phyloP scores from a whole-genome alignment of 2,329 filamentous ascomycete genomes.

The Fusarium tanahbumbuense region DNA sequence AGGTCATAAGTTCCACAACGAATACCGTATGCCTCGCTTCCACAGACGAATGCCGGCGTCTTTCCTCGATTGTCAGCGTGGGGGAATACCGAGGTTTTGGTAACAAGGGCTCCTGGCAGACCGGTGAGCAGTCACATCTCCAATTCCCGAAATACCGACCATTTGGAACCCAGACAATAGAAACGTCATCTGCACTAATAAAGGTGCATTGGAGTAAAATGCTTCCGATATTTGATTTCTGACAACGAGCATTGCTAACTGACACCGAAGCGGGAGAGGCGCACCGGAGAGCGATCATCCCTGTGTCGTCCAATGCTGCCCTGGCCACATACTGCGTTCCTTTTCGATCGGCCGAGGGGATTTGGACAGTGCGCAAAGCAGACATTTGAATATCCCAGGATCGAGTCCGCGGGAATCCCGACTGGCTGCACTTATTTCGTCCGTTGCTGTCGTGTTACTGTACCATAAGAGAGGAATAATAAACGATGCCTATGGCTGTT shows the following conservation, averaged over 20 bases:
- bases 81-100: conserved; percentile 36
- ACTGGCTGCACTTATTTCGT: conserved; percentile 22
- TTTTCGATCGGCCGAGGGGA: conserved; percentile 1
- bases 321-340: not conserved
- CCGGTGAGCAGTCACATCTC: conserved; percentile 42
- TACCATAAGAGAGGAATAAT: conserved; percentile 3
- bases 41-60: conserved; percentile 17
- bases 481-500: conserved; percentile 1
- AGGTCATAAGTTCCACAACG: not conserved
- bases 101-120: conserved; percentile 39
- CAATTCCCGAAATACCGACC: conserved; percentile 29
- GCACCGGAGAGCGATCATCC: conserved; percentile 9
- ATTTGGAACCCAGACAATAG: conserved; percentile 21
- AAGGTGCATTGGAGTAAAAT: conserved; percentile 7
- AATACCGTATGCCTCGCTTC: conserved; percentile 9
- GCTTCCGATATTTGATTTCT: conserved; percentile 27
- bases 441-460: conserved; percentile 23
- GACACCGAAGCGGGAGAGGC: conserved; percentile 21
- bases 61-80: conserved; percentile 27
- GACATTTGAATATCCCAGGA: conserved; percentile 6
- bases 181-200: conserved; percentile 27
- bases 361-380: conserved; percentile 11
- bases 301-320: conserved; percentile 7
- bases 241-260: conserved; percentile 12
- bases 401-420: conserved; percentile 30